Percentiles rank a stretch among this genome's conserved stretches.
Evolutionary conservation across 73 alveolate genomes (phyloP).

Genomic region (Paramecium sexaurelia): DNA sequence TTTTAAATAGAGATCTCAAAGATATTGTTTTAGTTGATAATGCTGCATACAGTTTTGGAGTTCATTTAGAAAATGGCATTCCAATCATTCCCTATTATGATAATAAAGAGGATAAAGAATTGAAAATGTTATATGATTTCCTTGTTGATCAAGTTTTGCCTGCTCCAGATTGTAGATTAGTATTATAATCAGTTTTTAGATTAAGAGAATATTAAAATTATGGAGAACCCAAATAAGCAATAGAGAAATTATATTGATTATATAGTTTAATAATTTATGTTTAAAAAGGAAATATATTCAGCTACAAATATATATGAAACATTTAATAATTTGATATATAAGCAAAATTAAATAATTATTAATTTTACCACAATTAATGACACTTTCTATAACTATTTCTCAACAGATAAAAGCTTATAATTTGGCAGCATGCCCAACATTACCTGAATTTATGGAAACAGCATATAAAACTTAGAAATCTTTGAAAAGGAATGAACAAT

Average conservation of each 20-base stretch:
- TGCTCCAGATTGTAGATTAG: conserved; percentile 2
- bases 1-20: conserved; percentile 69
- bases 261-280: not conserved
- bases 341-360: not conserved
- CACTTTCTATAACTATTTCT: conserved; percentile 19
- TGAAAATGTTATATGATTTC: conserved; percentile 48
- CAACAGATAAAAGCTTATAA: conserved; percentile 73
- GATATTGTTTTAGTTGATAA: conserved; percentile 85
- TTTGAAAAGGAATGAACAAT: conserved; percentile 73
- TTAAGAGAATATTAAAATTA: not conserved
- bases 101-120: conserved; percentile 84
- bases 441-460: conserved; percentile 79
- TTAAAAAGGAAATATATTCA: not conserved
- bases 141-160: conserved; percentile 13
- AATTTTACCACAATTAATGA: conserved; percentile 20
- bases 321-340: not conserved
- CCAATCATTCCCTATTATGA: conserved; percentile 94
- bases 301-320: no score
- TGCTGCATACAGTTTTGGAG: conserved; percentile 88
- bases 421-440: conserved; percentile 76
- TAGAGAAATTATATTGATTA: conserved; percentile 27
- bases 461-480: conserved; percentile 76
- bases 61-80: conserved; percentile 86
- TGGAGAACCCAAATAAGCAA: conserved; percentile 25
- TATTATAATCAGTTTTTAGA: not conserved